phyloP scores from a whole-genome alignment of 208 protist species.

The Wallacemonas collosoma region DNA sequence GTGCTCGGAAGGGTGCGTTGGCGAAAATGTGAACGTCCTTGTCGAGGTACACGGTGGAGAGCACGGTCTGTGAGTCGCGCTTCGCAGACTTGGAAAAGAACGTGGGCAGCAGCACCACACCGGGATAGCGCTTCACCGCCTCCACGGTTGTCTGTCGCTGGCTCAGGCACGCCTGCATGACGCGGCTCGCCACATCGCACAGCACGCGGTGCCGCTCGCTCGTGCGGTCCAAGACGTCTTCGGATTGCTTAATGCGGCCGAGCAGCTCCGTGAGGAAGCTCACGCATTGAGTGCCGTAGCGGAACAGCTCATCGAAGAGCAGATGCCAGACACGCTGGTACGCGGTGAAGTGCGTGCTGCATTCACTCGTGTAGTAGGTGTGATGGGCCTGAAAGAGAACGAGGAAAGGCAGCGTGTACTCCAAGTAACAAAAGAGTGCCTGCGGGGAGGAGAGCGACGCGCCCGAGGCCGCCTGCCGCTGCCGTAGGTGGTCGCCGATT shows the following conservation, averaged over 20 bases:
- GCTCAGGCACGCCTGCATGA: slow-evolving; percentile 67
- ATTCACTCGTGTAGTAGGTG: slow-evolving; percentile 65
- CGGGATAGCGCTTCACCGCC: slow-evolving; percentile 67
- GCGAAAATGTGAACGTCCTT: slow-evolving; percentile 38
- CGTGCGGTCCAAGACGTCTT: slow-evolving; percentile 62
- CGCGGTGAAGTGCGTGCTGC: slow-evolving; percentile 43
- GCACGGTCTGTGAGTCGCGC: slow-evolving; percentile 23
- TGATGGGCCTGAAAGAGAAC: slow-evolving; percentile 82
- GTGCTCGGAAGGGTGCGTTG: slow-evolving; percentile 56
- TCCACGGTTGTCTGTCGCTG: slow-evolving; percentile 58
- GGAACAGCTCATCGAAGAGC: slow-evolving; percentile 81
- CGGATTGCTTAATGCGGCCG: slow-evolving; percentile 65
- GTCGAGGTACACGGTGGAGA: slow-evolving; percentile 54
- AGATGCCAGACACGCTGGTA: slow-evolving; percentile 86
- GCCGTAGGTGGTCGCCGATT: slow-evolving; percentile 55
- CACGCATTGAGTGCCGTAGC: slow-evolving; percentile 60
- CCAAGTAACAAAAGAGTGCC: slow-evolving; percentile 68
- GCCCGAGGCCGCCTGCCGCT: slow-evolving; percentile 37
- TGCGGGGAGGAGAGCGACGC: slow-evolving; percentile 45
- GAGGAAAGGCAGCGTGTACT: slow-evolving; percentile 83
- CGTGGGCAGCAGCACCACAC: slow-evolving; percentile 59
- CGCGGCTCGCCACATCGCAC: slow-evolving; percentile 68
- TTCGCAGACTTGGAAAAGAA: slow-evolving; percentile 53
- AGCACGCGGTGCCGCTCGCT: slow-evolving; percentile 55
- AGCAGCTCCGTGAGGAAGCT: slow-evolving; percentile 79